Conservation (phyloP, 805 yeast species). For the Candida nemodendra region DNA sequence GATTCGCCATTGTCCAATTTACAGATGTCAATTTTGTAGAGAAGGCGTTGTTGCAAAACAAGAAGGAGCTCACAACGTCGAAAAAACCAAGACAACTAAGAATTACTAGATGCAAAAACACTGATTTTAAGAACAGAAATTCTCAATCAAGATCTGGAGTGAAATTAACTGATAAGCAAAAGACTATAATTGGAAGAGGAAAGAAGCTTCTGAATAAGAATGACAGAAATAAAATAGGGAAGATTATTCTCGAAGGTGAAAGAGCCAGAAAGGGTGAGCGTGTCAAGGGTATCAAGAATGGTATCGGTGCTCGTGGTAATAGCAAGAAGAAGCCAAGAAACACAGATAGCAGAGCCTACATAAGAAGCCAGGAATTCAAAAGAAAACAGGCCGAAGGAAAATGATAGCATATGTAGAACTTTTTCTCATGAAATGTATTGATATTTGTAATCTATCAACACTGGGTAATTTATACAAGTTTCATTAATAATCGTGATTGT, state of each 20-base stretch:
- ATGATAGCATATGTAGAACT: neutral
- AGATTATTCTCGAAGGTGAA: constrained; percentile 63
- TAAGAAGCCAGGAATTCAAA: constrained; percentile 42
- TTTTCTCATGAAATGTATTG: too few species aligned
- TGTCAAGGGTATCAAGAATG: constrained; percentile 60
- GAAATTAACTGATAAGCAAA: constrained; percentile 56
- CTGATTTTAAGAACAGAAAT: constrained; percentile 24
- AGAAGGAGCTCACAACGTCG: constrained; percentile 48
- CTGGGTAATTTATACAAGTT: too few species aligned
- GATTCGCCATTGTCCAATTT: constrained; percentile 95
- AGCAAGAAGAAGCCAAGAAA: constrained; percentile 57
- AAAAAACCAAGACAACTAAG: constrained; percentile 63
- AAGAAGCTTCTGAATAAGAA: constrained; percentile 72
- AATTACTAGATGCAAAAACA: constrained; percentile 64
- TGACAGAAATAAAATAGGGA: constrained; percentile 70
- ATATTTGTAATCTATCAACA: too few species aligned
- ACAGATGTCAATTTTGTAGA: constrained; percentile 68
- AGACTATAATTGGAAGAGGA: constrained; percentile 79
- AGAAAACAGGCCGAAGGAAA: constrained; percentile 8
- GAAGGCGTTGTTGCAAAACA: constrained; percentile 77
- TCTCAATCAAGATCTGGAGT: constrained; percentile 7
- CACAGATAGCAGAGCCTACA: constrained; percentile 49
- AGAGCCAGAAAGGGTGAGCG: constrained; percentile 71
- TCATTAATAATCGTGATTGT: too few species aligned
- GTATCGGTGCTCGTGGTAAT: constrained; percentile 38